Evolutionary conservation across 2,329 filamentous ascomycete species (phyloP).

Genomic region (Stagonosporopsis vannaccii): DNA sequence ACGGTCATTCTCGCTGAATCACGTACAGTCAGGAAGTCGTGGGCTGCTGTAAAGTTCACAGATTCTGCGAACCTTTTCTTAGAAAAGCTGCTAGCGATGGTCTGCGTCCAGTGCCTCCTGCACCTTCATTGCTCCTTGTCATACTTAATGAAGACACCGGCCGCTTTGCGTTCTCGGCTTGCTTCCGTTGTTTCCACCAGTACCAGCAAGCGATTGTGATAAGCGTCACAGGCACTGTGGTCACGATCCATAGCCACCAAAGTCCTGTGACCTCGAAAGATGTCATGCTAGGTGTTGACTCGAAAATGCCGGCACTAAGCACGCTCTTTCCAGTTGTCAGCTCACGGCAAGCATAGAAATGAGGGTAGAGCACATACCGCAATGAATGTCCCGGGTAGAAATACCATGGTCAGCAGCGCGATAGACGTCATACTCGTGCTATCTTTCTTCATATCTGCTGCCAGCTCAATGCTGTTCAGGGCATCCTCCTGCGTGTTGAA

Average conservation of each 20-base stretch:
- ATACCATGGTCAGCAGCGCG: slow-evolving; percentile 43
- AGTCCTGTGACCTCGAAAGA: slow-evolving; percentile 13
- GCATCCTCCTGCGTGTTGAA: slow-evolving; percentile 44
- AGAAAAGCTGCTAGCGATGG: not conserved
- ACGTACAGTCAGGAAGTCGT: not conserved
- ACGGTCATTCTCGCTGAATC: not conserved
- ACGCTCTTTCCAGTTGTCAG: slow-evolving; percentile 1
- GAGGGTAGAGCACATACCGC: slow-evolving; percentile 1
- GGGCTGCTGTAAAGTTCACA: not conserved
- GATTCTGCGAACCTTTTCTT: not conserved
- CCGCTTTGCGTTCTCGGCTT: not conserved
- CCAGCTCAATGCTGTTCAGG: slow-evolving; percentile 39
- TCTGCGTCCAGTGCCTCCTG: not conserved
- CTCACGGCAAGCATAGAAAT: not conserved
- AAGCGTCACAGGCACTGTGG: slow-evolving; percentile 17
- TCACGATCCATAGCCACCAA: slow-evolving; percentile 19
- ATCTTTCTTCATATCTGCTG: slow-evolving; percentile 35
- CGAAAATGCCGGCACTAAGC: slow-evolving; percentile 8
- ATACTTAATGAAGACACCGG: not conserved
- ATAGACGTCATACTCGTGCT: slow-evolving; percentile 44
- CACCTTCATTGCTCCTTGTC: not conserved
- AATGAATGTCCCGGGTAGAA: slow-evolving; percentile 28
- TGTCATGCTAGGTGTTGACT: not conserved
- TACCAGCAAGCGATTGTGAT: slow-evolving; percentile 18
- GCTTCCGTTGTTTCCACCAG: slow-evolving; percentile 16